phyloP scores from a whole-genome alignment of 2,329 filamentous ascomycete genomes.

The Fusarium citri region DNA sequence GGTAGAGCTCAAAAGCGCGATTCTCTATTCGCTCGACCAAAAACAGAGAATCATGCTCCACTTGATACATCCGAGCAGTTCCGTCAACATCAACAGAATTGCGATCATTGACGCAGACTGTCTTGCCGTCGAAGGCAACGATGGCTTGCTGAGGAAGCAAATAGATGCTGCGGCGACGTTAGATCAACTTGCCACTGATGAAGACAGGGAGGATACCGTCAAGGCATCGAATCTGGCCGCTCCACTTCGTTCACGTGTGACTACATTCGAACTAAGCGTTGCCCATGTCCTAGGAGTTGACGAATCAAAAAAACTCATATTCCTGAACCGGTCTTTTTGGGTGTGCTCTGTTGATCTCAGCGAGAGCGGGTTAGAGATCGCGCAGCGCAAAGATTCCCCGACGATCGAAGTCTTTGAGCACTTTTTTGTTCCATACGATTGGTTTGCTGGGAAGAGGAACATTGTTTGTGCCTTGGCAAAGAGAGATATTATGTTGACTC shows the following conservation, averaged over 20 bases:
- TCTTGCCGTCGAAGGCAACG: neutral
- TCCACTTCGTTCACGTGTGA: neutral
- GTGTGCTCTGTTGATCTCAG: conserved; percentile 28
- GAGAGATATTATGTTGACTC: conserved; percentile 22
- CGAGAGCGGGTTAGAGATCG: neutral
- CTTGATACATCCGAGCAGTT: conserved; percentile 5
- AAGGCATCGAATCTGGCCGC: neutral
- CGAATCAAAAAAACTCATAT: conserved; percentile 50
- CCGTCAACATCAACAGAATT: conserved; percentile 7
- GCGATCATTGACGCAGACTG: conserved; percentile 23
- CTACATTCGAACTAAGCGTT: conserved; percentile 4
- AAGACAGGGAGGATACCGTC: neutral
- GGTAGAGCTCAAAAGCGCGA: conserved; percentile 41
- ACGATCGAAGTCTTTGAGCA: conserved; percentile 13
- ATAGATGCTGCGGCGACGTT: neutral
- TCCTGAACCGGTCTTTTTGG: conserved; percentile 43
- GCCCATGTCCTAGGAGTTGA: conserved; percentile 46
- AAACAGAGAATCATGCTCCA: conserved; percentile 31
- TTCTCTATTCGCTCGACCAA: conserved; percentile 28
- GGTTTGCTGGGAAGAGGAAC: conserved; percentile 26
- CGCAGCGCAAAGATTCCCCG: neutral
- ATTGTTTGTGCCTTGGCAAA: conserved; percentile 15
- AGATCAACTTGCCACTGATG: conserved; percentile 3
- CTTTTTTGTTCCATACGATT: conserved; percentile 31
- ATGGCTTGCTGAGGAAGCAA: neutral